phyloP scores from a whole-genome alignment of 495 filamentous ascomycete species.

The Penicillium paradoxum region DNA sequence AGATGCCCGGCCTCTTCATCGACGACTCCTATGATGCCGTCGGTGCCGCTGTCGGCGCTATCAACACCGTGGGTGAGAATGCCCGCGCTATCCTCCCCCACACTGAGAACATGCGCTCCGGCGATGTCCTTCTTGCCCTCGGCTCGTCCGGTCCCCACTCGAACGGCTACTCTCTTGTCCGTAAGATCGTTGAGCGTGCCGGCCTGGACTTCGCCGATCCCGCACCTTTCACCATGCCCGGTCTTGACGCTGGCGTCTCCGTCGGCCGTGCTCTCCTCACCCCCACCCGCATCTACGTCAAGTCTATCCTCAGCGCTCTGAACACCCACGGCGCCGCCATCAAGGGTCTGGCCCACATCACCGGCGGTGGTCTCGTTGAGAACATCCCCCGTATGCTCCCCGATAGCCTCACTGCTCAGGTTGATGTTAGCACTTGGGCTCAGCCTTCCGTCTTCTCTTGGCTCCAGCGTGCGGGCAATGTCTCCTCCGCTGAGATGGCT shows the following conservation, averaged over 20 bases:
- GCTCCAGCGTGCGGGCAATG: slow-evolving; percentile 73
- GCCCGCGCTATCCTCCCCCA: slow-evolving; percentile 64
- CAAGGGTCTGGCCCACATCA: slow-evolving; percentile 94
- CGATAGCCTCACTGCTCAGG: slow-evolving; percentile 61
- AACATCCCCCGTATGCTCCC: slow-evolving; percentile 95
- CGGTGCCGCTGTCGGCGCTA: slow-evolving; percentile 80
- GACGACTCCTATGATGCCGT: slow-evolving; percentile 84
- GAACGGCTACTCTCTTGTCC: slow-evolving; percentile 92
- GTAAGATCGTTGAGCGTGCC: slow-evolving; percentile 71
- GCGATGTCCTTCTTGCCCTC: slow-evolving; percentile 81
- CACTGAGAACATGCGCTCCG: slow-evolving; percentile 65
- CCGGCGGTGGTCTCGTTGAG: slow-evolving; percentile 84
- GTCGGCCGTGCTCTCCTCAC: slow-evolving; percentile 73
- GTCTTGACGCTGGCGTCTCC: slow-evolving; percentile 29
- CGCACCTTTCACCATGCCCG: slow-evolving; percentile 67
- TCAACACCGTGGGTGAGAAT: slow-evolving; percentile 51
- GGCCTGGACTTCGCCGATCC: slow-evolving; percentile 62
- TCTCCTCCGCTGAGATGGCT: slow-evolving; percentile 71
- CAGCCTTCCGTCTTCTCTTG: slow-evolving; percentile 75
- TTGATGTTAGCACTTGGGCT: slow-evolving; percentile 68
- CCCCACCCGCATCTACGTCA: slow-evolving; percentile 79
- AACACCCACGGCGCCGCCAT: slow-evolving; percentile 54
- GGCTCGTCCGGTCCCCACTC: slow-evolving; percentile 82
- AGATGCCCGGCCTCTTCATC: slow-evolving; percentile 92
- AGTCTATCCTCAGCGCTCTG: slow-evolving; percentile 59